Evolutionary conservation across 2,329 filamentous ascomycete species (phyloP).

Genomic region (Claviceps sp.): DNA sequence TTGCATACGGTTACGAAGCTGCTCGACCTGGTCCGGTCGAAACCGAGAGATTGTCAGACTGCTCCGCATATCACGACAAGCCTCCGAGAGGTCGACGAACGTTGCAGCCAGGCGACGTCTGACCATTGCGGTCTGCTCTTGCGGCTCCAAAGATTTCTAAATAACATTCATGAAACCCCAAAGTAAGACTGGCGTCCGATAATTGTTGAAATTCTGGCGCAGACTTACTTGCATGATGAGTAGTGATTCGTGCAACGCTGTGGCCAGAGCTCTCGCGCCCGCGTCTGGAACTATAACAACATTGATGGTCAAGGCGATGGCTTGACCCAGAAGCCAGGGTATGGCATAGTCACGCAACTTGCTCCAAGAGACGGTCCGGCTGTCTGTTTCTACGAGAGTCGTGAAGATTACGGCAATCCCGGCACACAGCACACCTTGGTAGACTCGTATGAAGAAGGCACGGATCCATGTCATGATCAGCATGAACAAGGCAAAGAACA

Average conservation of each 20-base stretch:
- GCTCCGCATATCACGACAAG: conserved; percentile 40
- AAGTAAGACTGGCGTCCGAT: neutral
- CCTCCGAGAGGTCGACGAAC: conserved; percentile 42
- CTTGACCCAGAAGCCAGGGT: conserved; percentile 43
- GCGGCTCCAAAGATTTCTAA: conserved; percentile 21
- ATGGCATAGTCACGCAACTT: conserved; percentile 40
- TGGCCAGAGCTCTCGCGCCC: conserved; percentile 38
- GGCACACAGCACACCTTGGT: conserved; percentile 40
- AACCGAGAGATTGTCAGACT: conserved; percentile 44
- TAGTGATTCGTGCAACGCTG: conserved; percentile 32
- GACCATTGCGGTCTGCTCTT: conserved; percentile 15
- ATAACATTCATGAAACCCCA: neutral
- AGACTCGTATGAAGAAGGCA: conserved; percentile 41
- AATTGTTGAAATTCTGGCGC: neutral
- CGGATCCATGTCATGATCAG: conserved; percentile 36
- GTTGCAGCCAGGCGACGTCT: conserved; percentile 33
- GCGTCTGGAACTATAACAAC: conserved; percentile 37
- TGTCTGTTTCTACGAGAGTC: conserved; percentile 35
- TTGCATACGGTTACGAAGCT: conserved; percentile 41
- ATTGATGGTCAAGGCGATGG: conserved; percentile 35
- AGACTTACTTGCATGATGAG: conserved; percentile 29
- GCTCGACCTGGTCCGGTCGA: conserved; percentile 32
- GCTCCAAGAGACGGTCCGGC: conserved; percentile 29
- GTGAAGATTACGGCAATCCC: conserved; percentile 43
- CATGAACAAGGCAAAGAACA: conserved; percentile 41